These are phyloP conservation scores for Aspergillus sp. DNA, from an alignment of 2,329 filamentous ascomycete species.

Conservation along the genomic window DNA sequence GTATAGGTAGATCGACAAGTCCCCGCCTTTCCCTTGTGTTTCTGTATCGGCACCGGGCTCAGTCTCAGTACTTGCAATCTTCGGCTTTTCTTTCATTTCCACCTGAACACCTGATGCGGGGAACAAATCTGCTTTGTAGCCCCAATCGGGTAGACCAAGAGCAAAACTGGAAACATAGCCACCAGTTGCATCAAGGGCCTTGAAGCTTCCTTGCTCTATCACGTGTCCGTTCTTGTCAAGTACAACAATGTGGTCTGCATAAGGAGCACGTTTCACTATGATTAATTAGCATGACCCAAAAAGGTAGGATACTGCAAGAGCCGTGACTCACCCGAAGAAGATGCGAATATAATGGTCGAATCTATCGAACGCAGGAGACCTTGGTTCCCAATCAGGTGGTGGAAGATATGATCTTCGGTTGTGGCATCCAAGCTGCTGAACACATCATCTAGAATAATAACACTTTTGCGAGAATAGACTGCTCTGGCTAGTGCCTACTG, in stretches of 20 bases:
- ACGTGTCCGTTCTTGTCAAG: slow-evolving; percentile 42
- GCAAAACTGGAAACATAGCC: slow-evolving; percentile 47
- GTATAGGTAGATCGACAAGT: slow-evolving; percentile 46
- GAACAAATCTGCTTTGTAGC: slow-evolving; percentile 23
- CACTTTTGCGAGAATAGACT: slow-evolving; percentile 51
- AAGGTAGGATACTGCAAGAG: not conserved
- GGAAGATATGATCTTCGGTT: slow-evolving; percentile 53
- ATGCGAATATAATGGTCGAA: slow-evolving; percentile 43
- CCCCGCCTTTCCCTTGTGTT: slow-evolving; percentile 39
- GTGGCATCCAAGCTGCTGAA: slow-evolving; percentile 54
- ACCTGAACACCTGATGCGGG: slow-evolving; percentile 7
- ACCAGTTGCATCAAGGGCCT: slow-evolving; percentile 35
- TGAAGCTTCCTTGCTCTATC: slow-evolving; percentile 45
- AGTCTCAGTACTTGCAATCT: slow-evolving; percentile 27
- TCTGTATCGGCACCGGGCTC: slow-evolving; percentile 22
- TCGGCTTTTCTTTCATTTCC: slow-evolving; percentile 11
- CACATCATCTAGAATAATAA: slow-evolving; percentile 55
- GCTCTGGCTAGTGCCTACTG: slow-evolving; percentile 52
- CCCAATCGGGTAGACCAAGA: slow-evolving; percentile 35
- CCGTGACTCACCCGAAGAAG: slow-evolving; percentile 33
- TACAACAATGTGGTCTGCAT: slow-evolving; percentile 46
- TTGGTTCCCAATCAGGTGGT: slow-evolving; percentile 48
- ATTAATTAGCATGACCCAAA: not conserved
- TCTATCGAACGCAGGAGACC: slow-evolving; percentile 47
- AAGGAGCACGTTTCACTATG: slow-evolving; percentile 43